Percentiles rank a stretch among this genome's conserved stretches.
Conservation (phyloP, 1,139 yeast genomes). For the Yamadazyma pseudoaaseri region DNA sequence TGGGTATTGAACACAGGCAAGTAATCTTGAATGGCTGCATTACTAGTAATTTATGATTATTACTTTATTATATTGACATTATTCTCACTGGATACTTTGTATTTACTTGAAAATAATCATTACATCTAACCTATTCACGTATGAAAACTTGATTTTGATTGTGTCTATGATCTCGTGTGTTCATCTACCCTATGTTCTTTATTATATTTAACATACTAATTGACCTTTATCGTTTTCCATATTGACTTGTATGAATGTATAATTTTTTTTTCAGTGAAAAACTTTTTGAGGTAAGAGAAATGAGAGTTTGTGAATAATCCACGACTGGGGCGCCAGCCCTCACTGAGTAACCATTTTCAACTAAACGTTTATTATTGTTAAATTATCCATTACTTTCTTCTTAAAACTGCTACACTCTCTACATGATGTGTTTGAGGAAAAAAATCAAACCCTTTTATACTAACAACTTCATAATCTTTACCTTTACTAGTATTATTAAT, state of each 20-base stretch:
- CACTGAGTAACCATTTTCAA: slow-evolving; percentile 7
- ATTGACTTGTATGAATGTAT: slow-evolving; percentile 40
- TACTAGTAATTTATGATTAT: too few species aligned
- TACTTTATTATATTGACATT: too few species aligned
- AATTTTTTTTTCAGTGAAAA: slow-evolving; percentile 20
- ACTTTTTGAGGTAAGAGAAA: slow-evolving; percentile 10
- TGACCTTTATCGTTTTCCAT: slow-evolving; percentile 99
- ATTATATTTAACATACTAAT: slow-evolving; percentile 94
- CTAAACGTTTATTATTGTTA: neutral
- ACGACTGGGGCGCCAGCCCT: slow-evolving; percentile 15
- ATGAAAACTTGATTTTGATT: too few species aligned
- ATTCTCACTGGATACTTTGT: too few species aligned
- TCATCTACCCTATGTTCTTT: too few species aligned
- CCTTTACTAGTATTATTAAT: slow-evolving; percentile 67
- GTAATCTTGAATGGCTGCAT: too few species aligned
- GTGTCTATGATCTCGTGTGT: too few species aligned
- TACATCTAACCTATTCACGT: too few species aligned
- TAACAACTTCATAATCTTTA: slow-evolving; percentile 63
- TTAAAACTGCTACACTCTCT: slow-evolving; percentile 87
- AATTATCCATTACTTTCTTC: slow-evolving; percentile 1
- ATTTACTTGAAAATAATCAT: too few species aligned
- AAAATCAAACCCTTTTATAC: slow-evolving; percentile 91
- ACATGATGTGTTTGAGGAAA: slow-evolving; percentile 99
- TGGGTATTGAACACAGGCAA: too few species aligned
- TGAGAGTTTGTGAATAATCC: neutral